Base-by-base conservation (phyloP, 2,329 filamentous ascomycete genomes). In the Fusarium tjaetaba region DNA sequence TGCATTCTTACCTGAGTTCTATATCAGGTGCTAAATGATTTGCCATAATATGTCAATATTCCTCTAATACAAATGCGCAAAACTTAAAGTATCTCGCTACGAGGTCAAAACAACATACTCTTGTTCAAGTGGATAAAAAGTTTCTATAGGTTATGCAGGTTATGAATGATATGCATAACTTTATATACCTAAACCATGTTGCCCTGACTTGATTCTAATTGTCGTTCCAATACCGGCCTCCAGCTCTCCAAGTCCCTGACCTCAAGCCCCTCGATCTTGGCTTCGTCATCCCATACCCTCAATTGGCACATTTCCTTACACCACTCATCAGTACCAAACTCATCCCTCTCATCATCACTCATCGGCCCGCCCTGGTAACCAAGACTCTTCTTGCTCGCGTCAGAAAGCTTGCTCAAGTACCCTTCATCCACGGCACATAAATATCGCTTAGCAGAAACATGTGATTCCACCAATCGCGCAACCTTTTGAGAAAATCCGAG, bases 131-230 rank as follows among this genome's bases (percentile, higher is more conserved):
- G 9, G 16, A 36, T 10, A 9, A 36, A 18, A 36, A 11, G 20
- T 18, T 10, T 1, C 2, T n/a, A 38, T 5, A 20, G 2, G 9
- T 20, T 18, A 18, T 11, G 11, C 2, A 5, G 4, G 2, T 38
- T 11, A 28, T 7, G 18, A 1, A 7, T 7, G 6, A 0, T 16
- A n/a, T 49, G 2, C 9, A 14, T 1, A 4, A 2, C 1, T 18
- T 16, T 2, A 10, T 16, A 4, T 5, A 0, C 6, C 24, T 39
- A 41, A 7, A 28, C 10, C 24, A n/a, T n/a, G 2, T 13, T 28
- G 7, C 24, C 24, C 7, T 18, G 1, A 4, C 4, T 18, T 10
- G 3, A 34, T 28, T 7, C 15, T 14, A 60, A 22, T 6, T 60
- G 57, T 1, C 57, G 22, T 2, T 60, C 26, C 10, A 60, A 11